Evolutionary conservation across 2,329 filamentous ascomycete genomes (phyloP), one percentile per base, ranked within the genome.

Genomic region (Pseudocercospora eumusae): DNA sequence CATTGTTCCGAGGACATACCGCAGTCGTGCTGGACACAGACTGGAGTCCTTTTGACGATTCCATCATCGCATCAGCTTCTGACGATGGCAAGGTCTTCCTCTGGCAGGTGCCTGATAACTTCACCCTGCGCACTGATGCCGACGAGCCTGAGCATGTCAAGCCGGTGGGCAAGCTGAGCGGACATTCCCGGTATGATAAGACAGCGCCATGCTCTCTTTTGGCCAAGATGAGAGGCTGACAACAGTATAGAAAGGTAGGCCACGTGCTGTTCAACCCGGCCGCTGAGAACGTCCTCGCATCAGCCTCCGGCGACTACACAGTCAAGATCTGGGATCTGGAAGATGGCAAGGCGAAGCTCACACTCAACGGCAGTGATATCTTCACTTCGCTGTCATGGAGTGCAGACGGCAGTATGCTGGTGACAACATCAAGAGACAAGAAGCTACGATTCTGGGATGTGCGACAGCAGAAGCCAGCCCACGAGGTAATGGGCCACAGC

Each of bases 1-100:
- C 95, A 64, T 83, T 99, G 73, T 99, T 98, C 79, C 89, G 95
- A 71, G 95, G 95, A 64, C 95, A 99, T 79, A 99, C 95, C 47
- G 92, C 92, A 55, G 88, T 93, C 63, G 95, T 99, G 56, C 85
- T 99, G 74, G 95, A 99, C 78, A 98, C 93, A 69, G 95, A 99
- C 82, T 99, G 93, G 93, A 93, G 92, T 77, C 95, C 95, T 21
- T 98, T 98, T 82, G 92, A 99, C 80, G 93, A 99, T 77, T 88
- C 86, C 64, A 80, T 99, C 71, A 88, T 99, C 74, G 92, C 93
- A 18, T 99, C 95, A 54, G 93, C 90, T 62, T 96, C 93, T 57
- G 95, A 99, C 75, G 95, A 99, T 79, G 93, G 90, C 76, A 98
- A 96, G 84, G 85, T 98, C 71, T 96, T 96, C 75, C 84, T 99